Conservation (phyloP, 75 land plant species). For the Selaginella tamariscina region DNA sequence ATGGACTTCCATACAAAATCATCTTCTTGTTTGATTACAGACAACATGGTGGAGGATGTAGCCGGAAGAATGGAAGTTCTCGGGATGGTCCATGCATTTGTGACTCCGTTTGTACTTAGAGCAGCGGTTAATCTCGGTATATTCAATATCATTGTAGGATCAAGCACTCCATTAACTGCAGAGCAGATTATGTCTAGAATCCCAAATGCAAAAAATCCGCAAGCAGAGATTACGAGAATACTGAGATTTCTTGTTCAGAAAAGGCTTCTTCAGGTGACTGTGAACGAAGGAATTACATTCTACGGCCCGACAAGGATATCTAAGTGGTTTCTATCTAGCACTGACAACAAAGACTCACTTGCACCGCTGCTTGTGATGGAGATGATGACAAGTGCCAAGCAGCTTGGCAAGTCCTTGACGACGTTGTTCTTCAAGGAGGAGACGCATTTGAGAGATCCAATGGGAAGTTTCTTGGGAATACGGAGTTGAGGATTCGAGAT, state of each 20-base stretch:
- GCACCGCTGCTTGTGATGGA: conserved; percentile 8
- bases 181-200: background rate
- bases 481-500: background rate
- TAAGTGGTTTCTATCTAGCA: background rate
- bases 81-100: background rate
- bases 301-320: background rate
- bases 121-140: background rate
- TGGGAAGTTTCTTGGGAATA: background rate
- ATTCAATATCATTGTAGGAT: background rate
- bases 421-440: background rate
- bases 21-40: no score
- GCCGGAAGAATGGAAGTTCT: background rate
- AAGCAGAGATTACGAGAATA: background rate
- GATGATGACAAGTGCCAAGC: background rate
- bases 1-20: no score
- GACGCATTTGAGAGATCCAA: background rate
- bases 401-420: background rate
- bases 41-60: no score
- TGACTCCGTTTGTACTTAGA: background rate
- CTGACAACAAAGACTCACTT: background rate
- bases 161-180: background rate
- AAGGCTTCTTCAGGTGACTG: background rate
- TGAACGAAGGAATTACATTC: background rate
- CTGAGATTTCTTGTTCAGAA: background rate
- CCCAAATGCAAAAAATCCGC: background rate